A percentile compares a stretch with the other conserved stretches of the same genome.
Evolutionary conservation across 2,329 filamentous ascomycete genomes (phyloP).

Genomic region (Curvularia spicifera): DNA sequence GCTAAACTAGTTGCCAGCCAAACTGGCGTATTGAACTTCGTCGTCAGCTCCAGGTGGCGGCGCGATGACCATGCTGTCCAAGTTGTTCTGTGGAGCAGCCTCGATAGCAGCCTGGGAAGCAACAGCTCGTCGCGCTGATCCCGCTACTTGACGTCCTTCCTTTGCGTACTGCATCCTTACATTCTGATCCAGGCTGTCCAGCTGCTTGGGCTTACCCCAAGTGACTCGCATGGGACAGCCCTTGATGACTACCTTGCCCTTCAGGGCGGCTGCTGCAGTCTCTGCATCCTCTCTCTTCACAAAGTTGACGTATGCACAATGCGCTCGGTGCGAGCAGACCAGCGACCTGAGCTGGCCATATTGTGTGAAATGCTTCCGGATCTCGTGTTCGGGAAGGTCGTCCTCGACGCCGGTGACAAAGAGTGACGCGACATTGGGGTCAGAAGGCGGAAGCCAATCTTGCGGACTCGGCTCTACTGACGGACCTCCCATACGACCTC

Average conservation of each 20-base stretch:
- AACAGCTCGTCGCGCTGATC: slow-evolving; percentile 36
- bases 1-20: slow-evolving; percentile 71
- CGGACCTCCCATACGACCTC: slow-evolving; percentile 60
- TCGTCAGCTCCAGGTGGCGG: slow-evolving; percentile 81
- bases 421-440: slow-evolving; percentile 86
- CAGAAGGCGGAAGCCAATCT: slow-evolving; percentile 84
- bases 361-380: slow-evolving; percentile 87
- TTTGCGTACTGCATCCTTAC: slow-evolving; percentile 80
- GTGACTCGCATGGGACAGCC: slow-evolving; percentile 88
- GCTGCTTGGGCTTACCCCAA: slow-evolving; percentile 90
- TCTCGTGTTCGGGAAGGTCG: slow-evolving; percentile 88
- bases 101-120: slow-evolving; percentile 51
- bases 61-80: slow-evolving; percentile 62
- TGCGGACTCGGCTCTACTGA: slow-evolving; percentile 80
- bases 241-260: slow-evolving; percentile 86
- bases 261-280: slow-evolving; percentile 79
- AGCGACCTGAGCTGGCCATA: slow-evolving; percentile 91
- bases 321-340: slow-evolving; percentile 94
- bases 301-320: slow-evolving; percentile 97
- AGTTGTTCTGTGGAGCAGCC: slow-evolving; percentile 50
- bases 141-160: slow-evolving; percentile 65
- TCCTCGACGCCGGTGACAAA: slow-evolving; percentile 97
- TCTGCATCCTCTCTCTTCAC: slow-evolving; percentile 84
- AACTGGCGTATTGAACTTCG: slow-evolving; percentile 82
- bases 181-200: slow-evolving; percentile 90